Evolutionary conservation across 1,139 yeast genomes (phyloP).

Genomic region (Magnusiomyces tetraspermus): DNA sequence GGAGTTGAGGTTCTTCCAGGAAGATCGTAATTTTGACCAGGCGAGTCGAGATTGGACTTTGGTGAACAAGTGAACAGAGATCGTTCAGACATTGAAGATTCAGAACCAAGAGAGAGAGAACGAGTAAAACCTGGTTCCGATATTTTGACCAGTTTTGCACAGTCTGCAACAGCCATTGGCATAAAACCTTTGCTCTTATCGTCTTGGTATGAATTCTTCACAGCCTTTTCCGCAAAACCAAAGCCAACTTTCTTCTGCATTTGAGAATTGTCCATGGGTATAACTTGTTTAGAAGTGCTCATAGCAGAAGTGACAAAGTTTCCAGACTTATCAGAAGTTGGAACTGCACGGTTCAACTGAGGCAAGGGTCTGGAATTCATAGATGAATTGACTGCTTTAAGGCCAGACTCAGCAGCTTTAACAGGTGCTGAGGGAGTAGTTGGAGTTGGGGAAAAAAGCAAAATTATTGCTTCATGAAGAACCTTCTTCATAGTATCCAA

Average conservation of each 20-base stretch:
- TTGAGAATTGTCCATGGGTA: too few species aligned
- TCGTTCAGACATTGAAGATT: neutral
- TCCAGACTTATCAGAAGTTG: too few species aligned
- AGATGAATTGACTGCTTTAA: neutral
- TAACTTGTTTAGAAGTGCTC: too few species aligned
- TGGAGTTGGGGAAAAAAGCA: neutral
- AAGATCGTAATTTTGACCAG: neutral
- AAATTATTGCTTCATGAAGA: slow-evolving; percentile 2
- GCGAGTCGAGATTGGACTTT: neutral
- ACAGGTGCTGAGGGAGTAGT: neutral
- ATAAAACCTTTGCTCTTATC: too few species aligned
- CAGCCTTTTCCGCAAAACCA: too few species aligned
- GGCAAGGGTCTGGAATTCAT: neutral
- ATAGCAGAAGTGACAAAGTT: too few species aligned
- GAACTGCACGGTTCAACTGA: neutral
- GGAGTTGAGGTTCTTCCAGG: neutral
- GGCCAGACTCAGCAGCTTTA: neutral
- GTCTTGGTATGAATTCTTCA: too few species aligned
- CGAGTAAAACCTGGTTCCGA: too few species aligned
- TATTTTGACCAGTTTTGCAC: too few species aligned
- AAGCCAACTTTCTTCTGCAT: too few species aligned
- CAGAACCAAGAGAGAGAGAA: neutral
- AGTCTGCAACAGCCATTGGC: too few species aligned
- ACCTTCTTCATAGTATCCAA: neutral
- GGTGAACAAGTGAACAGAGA: neutral